phyloP scores from a whole-genome alignment of 2,329 filamentous ascomycete species.

The Parascedosporium putredinis region DNA sequence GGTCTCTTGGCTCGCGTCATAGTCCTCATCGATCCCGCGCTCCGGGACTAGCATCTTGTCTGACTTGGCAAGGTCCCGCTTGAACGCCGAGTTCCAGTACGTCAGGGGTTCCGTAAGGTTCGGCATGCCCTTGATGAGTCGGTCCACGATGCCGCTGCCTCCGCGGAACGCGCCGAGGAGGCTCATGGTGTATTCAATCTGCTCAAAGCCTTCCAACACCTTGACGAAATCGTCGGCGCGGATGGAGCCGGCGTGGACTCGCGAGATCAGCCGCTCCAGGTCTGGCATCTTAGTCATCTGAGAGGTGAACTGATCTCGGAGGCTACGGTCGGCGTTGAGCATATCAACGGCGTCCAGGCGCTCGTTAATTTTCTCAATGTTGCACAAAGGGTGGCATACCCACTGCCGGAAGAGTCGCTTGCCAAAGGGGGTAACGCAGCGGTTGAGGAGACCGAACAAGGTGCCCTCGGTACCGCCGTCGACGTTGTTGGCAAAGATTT shows the following conservation, averaged over 20 bases:
- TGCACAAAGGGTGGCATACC: slow-evolving; percentile 90
- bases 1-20: slow-evolving; percentile 68
- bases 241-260: slow-evolving; percentile 86
- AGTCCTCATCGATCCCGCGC: slow-evolving; percentile 80
- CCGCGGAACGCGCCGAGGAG: slow-evolving; percentile 63
- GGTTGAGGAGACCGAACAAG: slow-evolving; percentile 80
- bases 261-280: slow-evolving; percentile 84
- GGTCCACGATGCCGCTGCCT: slow-evolving; percentile 75
- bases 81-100: slow-evolving; percentile 88
- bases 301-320: slow-evolving; percentile 79
- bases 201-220: slow-evolving; percentile 91
- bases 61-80: slow-evolving; percentile 67
- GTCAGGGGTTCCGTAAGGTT: slow-evolving; percentile 63
- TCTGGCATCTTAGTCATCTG: slow-evolving; percentile 89
- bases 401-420: slow-evolving; percentile 94
- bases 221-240: slow-evolving; percentile 85
- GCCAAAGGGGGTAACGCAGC: slow-evolving; percentile 91
- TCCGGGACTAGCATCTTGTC: slow-evolving; percentile 78
- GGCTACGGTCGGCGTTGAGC: slow-evolving; percentile 68
- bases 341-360: slow-evolving; percentile 89
- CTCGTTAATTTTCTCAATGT: slow-evolving; percentile 81
- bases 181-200: slow-evolving; percentile 89
- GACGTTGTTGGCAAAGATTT: slow-evolving; percentile 87
- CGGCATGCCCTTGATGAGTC: slow-evolving; percentile 77
- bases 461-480: slow-evolving; percentile 81